These are phyloP conservation scores for Saccharomycopsis oosterbeekiorum DNA, from an alignment of 805 yeast genomes.

Conservation along the genomic window DNA sequence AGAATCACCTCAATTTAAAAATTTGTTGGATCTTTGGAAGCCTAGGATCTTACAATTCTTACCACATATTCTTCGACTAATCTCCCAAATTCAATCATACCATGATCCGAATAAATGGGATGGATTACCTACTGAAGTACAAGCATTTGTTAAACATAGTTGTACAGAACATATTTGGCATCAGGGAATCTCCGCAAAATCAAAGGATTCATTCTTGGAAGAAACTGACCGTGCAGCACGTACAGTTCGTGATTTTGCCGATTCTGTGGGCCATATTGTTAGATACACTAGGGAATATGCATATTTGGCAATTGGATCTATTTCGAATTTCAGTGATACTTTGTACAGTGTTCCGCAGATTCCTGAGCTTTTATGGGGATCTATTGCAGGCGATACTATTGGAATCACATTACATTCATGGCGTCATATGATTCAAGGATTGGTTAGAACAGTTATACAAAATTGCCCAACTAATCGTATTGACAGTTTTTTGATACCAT, in stretches of 20 bases:
- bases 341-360: slow-evolving; percentile 78
- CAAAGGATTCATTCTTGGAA: slow-evolving; percentile 87
- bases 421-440: slow-evolving; percentile 92
- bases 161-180: slow-evolving; percentile 97
- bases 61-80: slow-evolving; percentile 79
- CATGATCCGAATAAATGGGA: slow-evolving; percentile 91
- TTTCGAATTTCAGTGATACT: slow-evolving; percentile 82
- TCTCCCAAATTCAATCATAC: slow-evolving; percentile 87
- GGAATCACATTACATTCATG: slow-evolving; percentile 93
- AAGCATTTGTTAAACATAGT: slow-evolving; percentile 80
- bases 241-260: slow-evolving; percentile 93
- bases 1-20: slow-evolving; percentile 61
- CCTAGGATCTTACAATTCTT: slow-evolving; percentile 87
- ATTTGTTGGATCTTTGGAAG: slow-evolving; percentile 72
- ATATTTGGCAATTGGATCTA: slow-evolving; percentile 78
- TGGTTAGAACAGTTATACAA: slow-evolving; percentile 74
- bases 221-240: slow-evolving; percentile 91
- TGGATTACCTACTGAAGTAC: slow-evolving; percentile 80
- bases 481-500: slow-evolving; percentile 59
- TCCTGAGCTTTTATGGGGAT: slow-evolving; percentile 68
- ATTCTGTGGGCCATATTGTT: slow-evolving; percentile 91
- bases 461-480: slow-evolving; percentile 74
- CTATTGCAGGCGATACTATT: slow-evolving; percentile 73
- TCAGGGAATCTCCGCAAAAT: slow-evolving; percentile 90
- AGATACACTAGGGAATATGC: slow-evolving; percentile 96